Evolutionary conservation across 495 filamentous ascomycete species (phyloP).

Genomic region (Cercophora newfieldiana): DNA sequence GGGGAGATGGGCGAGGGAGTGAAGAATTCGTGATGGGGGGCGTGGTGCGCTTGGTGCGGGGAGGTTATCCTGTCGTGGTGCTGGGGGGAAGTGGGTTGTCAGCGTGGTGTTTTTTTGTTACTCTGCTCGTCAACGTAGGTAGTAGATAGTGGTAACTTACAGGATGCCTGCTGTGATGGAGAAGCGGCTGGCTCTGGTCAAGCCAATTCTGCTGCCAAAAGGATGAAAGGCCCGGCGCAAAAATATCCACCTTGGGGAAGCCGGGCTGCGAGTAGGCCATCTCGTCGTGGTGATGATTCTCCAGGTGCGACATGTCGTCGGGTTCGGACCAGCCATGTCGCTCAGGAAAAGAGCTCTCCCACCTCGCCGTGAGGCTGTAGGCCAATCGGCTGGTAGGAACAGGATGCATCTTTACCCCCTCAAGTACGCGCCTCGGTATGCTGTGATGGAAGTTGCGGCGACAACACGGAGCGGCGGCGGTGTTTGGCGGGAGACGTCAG

Average conservation of each 20-base stretch:
- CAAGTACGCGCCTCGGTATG: no score
- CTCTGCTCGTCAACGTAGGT: no score
- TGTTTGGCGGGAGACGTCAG: no score
- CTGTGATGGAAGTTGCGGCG: no score
- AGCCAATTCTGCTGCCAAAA: slow-evolving; percentile 21
- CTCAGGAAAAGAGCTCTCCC: slow-evolving; percentile 31
- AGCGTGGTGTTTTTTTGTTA: neutral
- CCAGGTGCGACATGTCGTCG: slow-evolving; percentile 15
- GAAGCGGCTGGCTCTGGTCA: slow-evolving; percentile 8
- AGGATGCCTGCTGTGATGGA: neutral
- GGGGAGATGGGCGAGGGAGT: slow-evolving; percentile 4
- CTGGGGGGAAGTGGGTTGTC: neutral
- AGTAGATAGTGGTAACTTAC: slow-evolving; percentile 1
- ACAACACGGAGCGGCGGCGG: no score
- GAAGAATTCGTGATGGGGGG: slow-evolving; percentile 8
- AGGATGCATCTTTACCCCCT: slow-evolving; percentile 19
- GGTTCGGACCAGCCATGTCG: slow-evolving; percentile 21
- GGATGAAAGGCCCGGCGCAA: slow-evolving; percentile 1
- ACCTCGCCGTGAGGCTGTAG: slow-evolving; percentile 15
- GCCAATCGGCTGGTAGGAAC: slow-evolving; percentile 7
- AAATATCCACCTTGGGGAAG: slow-evolving; percentile 7
- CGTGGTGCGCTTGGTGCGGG: neutral
- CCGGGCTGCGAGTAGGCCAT: slow-evolving; percentile 11
- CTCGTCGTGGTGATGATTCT: neutral
- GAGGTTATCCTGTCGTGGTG: neutral